Evolutionary conservation across 306 rosid genomes (phyloP), one percentile per base, ranked within the genome.

Genomic region (Corylus heterophylla): DNA sequence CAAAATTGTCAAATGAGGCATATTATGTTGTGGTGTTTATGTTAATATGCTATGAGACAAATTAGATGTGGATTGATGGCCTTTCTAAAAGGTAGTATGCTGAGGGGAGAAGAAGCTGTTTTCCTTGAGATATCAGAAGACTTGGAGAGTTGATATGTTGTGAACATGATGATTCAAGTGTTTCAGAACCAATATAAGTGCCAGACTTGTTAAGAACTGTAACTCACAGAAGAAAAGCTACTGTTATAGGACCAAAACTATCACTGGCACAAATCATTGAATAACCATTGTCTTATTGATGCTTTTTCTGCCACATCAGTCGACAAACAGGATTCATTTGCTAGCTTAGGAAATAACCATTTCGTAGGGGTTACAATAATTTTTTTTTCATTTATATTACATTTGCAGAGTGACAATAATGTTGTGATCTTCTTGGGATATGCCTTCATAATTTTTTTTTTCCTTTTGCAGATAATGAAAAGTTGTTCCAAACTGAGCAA

Each of bases 401-500:
- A 64, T 77, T 74, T 75, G 67, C 20, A 49, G 74, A 79, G 45
- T 49, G 66, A 12, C 12, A 73, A 70, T 71, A 62, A 54, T 31
- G 6, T 79, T 79, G 70, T 71, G 22, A 16, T 48, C 48, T 61
- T 80, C 47, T 73, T 17, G 12, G 62, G 20, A 78, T 79, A 20
- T 50, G 71, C 45, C 56, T 50, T 66, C 48, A 76, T 54, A 59
- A 8, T 25, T 25, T 10, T 5, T 42, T 74, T 58, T 59, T 83
- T 71, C 69, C 74, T 48, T 76, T 79, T 82, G 87, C 88, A 92
- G 98, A 91, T 95, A 87, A 95, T 95, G 95, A 92, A 73, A 85
- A 91, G 83, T 77, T 85, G 89, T 84, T 87, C 95, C 51, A 90
- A 87, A 83, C 79, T 87, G 27, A 73, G 96, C 82, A 92, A 95